Percentiles rank a stretch among this genome's conserved stretches.
These are phyloP conservation scores for Antrodiella citrinella DNA, from an alignment of 768 basidiomycete genomes.

Conservation along the genomic window DNA sequence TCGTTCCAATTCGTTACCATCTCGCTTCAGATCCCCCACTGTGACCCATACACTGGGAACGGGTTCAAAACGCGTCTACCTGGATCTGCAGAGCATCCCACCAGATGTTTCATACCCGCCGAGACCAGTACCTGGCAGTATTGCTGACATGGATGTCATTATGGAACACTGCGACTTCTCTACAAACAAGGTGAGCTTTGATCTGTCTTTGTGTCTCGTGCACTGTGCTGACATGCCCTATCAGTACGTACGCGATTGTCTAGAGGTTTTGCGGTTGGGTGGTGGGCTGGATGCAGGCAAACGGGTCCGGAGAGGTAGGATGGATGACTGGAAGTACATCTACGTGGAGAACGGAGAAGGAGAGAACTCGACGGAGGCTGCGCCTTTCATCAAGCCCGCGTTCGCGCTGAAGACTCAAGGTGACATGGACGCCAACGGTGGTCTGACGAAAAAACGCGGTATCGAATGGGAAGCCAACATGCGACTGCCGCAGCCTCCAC, in stretches of 20 bases:
- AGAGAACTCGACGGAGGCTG: slow-evolving; percentile 30
- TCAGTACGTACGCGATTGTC: slow-evolving; percentile 94
- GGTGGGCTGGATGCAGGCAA: slow-evolving; percentile 80
- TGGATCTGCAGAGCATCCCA: slow-evolving; percentile 55
- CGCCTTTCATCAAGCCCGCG: slow-evolving; percentile 20
- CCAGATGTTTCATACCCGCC: slow-evolving; percentile 77
- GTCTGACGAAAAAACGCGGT: slow-evolving; percentile 49
- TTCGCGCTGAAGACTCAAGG: slow-evolving; percentile 23
- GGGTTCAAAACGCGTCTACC: slow-evolving; percentile 73
- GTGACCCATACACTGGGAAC: slow-evolving; percentile 56
- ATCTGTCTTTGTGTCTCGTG: not conserved
- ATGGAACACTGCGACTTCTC: slow-evolving; percentile 94
- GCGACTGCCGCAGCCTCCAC: slow-evolving; percentile 38
- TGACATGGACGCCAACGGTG: slow-evolving; percentile 40
- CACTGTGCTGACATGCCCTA: too few species aligned
- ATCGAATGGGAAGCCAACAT: slow-evolving; percentile 56
- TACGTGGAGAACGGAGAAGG: slow-evolving; percentile 56
- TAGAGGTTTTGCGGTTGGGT: slow-evolving; percentile 90
- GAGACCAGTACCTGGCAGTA: slow-evolving; percentile 74
- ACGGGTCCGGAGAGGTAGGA: slow-evolving; percentile 62
- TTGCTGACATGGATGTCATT: slow-evolving; percentile 83
- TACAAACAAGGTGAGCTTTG: slow-evolving; percentile 51
- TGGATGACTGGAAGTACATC: slow-evolving; percentile 84
- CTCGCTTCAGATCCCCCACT: slow-evolving; percentile 40
- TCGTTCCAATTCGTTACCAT: slow-evolving; percentile 36